Evolutionary conservation across 345 rosid species (phyloP).

Genomic region (Triadica sebifera): DNA sequence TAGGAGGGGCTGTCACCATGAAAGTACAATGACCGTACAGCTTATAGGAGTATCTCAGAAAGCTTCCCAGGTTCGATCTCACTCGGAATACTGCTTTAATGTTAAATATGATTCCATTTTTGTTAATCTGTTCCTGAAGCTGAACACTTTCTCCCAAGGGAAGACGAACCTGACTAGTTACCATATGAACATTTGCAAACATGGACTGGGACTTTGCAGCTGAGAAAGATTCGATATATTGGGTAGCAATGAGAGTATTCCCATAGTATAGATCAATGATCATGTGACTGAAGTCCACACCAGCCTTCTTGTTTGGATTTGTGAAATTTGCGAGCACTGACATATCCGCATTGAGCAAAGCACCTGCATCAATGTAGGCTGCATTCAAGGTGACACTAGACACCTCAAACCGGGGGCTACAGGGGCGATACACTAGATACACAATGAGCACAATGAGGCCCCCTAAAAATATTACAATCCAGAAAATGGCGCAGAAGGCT

Average conservation of each 20-base stretch:
- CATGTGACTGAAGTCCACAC: constrained; percentile 62
- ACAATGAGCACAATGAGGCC: constrained; percentile 67
- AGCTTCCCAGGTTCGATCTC: constrained; percentile 56
- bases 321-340: constrained; percentile 74
- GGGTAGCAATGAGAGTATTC: constrained; percentile 54
- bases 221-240: constrained; percentile 66
- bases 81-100: constrained; percentile 69
- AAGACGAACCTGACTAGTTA: constrained; percentile 76
- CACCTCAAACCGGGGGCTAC: constrained; percentile 57
- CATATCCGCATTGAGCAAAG: constrained; percentile 66
- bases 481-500: constrained; percentile 58
- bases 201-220: constrained; percentile 42
- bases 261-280: constrained; percentile 66
- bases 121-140: constrained; percentile 50
- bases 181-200: constrained; percentile 52
- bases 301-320: constrained; percentile 75
- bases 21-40: constrained; percentile 58
- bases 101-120: constrained; percentile 48
- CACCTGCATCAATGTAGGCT: constrained; percentile 69
- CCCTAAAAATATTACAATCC: constrained; percentile 49
- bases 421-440: constrained; percentile 77
- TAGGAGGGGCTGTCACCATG: constrained; percentile 61
- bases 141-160: constrained; percentile 38
- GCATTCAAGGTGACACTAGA: constrained; percentile 64
- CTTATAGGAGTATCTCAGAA: constrained; percentile 70